These are phyloP conservation scores for Botrytis squamosa DNA, from an alignment of 2,329 filamentous ascomycete species.

Conservation along the genomic window DNA sequence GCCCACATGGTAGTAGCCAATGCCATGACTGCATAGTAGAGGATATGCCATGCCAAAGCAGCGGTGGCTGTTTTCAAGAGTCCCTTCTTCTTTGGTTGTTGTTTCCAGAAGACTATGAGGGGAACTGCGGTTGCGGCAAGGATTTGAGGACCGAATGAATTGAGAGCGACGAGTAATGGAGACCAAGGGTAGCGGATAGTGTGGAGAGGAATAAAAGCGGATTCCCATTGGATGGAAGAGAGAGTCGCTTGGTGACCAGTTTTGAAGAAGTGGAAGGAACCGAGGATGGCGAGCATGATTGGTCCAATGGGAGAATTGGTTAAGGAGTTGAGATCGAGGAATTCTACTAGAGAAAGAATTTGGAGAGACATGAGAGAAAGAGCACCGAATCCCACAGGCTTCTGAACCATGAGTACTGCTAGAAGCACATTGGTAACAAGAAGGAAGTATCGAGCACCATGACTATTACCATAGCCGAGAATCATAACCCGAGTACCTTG, in stretches of 20 bases:
- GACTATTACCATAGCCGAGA: constrained; percentile 88
- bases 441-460: constrained; percentile 86
- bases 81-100: constrained; percentile 63
- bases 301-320: constrained; percentile 76
- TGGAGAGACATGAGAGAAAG: constrained; percentile 84
- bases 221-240: constrained; percentile 91
- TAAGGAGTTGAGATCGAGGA: constrained; percentile 59
- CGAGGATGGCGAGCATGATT: constrained; percentile 79
- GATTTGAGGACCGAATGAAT: constrained; percentile 88
- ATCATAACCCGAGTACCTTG: constrained; percentile 65
- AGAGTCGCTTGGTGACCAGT: constrained; percentile 92
- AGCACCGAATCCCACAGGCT: constrained; percentile 89
- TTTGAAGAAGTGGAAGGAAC: constrained; percentile 95
- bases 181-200: constrained; percentile 86
- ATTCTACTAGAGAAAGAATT: constrained; percentile 72
- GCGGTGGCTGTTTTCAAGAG: constrained; percentile 59
- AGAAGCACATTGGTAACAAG: constrained; percentile 76
- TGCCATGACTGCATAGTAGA: constrained; percentile 80
- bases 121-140: constrained; percentile 78
- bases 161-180: constrained; percentile 76
- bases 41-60: constrained; percentile 70
- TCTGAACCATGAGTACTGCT: constrained; percentile 77
- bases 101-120: constrained; percentile 84
- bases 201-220: constrained; percentile 84
- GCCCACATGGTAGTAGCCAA: constrained; percentile 89